Conservation (phyloP, 768 basidiomycete genomes). For the Rossbeevera mucosa region DNA sequence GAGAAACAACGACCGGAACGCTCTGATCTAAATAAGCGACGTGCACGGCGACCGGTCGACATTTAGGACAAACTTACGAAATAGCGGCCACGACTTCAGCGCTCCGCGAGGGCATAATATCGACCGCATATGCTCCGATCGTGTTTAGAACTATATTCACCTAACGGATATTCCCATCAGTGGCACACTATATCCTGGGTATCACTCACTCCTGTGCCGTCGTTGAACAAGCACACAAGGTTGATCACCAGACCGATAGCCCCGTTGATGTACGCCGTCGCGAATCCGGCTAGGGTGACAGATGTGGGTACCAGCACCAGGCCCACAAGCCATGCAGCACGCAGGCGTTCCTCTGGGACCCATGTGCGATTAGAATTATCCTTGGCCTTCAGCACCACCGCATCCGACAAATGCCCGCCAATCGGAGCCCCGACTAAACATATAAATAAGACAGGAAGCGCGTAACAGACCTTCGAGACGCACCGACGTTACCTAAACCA, state of each 20-base stretch:
- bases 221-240: slow-evolving; percentile 55
- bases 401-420: slow-evolving; percentile 57
- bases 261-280: slow-evolving; percentile 48
- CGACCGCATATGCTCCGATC: slow-evolving; percentile 52
- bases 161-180: slow-evolving; percentile 28
- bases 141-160: slow-evolving; percentile 56
- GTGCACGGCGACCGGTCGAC: not conserved
- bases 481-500: slow-evolving; percentile 26
- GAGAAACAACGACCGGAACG: slow-evolving; percentile 22
- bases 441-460: not conserved
- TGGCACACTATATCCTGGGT: not conserved
- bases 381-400: slow-evolving; percentile 44
- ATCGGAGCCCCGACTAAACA: slow-evolving; percentile 53
- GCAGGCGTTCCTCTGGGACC: slow-evolving; percentile 67
- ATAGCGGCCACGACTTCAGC: slow-evolving; percentile 58
- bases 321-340: slow-evolving; percentile 45
- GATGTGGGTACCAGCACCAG: slow-evolving; percentile 52
- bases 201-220: slow-evolving; percentile 55
- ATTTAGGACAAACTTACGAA: slow-evolving; percentile 36
- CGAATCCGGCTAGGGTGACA: slow-evolving; percentile 43
- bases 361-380: slow-evolving; percentile 48
- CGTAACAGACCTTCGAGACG: not conserved
- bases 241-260: slow-evolving; percentile 46
- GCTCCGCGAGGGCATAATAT: slow-evolving; percentile 55
- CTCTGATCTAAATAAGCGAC: slow-evolving; percentile 4